These are phyloP conservation scores for Chlamydomonas reinhardtii DNA, from an alignment of 163 green algal genomes.

Conservation along the genomic window DNA sequence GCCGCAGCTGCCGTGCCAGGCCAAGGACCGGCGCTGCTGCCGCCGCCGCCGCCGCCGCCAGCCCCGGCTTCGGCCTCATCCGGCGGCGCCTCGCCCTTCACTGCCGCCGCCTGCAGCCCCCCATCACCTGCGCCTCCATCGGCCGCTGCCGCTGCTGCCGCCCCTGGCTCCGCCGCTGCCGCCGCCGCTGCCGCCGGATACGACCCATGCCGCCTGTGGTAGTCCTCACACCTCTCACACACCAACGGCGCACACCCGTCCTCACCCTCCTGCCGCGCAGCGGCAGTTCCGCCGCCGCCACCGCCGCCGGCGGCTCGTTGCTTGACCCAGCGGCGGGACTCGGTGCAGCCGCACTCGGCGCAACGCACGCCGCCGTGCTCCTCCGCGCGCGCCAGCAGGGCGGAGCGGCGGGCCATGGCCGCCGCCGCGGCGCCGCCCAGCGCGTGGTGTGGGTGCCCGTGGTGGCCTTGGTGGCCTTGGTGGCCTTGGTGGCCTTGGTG, in stretches of 20 bases:
- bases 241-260: neutral
- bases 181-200: neutral
- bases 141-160: neutral
- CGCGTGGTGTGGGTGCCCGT: too few relatives aligned
- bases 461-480: neutral
- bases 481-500: too few relatives aligned
- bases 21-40: too few relatives aligned
- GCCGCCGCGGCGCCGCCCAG: neutral
- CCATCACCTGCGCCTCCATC: neutral
- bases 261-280: neutral
- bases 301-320: neutral
- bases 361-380: neutral
- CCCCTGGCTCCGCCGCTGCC: neutral
- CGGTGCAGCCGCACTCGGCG: neutral
- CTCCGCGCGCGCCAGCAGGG: neutral
- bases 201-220: neutral
- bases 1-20: neutral
- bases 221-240: neutral
- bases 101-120: too few relatives aligned
- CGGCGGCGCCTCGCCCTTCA: neutral
- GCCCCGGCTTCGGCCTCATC: too few relatives aligned
- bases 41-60: too few relatives aligned
- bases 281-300: neutral
- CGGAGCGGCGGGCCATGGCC: neutral
- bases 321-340: slow-evolving; percentile 28